Percentiles rank a stretch among this genome's conserved stretches.
Conservation (phyloP, 192 early-diverging fungal species). For the Paraglomus occultum region DNA sequence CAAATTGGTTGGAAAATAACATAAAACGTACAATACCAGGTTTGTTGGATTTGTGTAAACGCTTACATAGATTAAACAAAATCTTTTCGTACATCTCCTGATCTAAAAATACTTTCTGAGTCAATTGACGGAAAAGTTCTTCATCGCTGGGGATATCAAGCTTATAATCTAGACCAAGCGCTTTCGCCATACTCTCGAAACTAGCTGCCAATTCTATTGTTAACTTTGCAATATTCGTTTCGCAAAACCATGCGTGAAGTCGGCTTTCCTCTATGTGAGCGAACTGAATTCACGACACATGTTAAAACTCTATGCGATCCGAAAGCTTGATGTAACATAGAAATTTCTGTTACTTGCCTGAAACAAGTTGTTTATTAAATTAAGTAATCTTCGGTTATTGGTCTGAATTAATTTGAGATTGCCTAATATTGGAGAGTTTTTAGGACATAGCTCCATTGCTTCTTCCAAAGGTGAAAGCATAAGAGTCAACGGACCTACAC, state of each 20-base stretch:
- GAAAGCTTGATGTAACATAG: too few species aligned
- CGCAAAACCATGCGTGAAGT: conserved; percentile 46
- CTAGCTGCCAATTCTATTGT: conserved; percentile 48
- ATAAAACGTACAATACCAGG: too few species aligned
- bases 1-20: too few species aligned
- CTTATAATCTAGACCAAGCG: conserved; percentile 40
- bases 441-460: conserved; percentile 31
- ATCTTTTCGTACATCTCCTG: conserved; percentile 62
- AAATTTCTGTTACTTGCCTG: background rate
- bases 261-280: conserved; percentile 52
- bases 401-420: conserved; percentile 43
- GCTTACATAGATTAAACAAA: conserved; percentile 50
- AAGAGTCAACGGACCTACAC: conserved; percentile 46
- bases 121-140: background rate
- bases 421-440: conserved; percentile 23
- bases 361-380: conserved; percentile 52
- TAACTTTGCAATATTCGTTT: conserved; percentile 42
- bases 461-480: conserved; percentile 53
- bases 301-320: background rate
- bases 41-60: too few species aligned
- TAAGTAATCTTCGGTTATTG: conserved; percentile 52
- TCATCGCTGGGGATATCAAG: conserved; percentile 36
- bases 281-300: conserved; percentile 36
- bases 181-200: conserved; percentile 51
- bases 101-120: conserved; percentile 43